Evolutionary conservation across 2,329 filamentous ascomycete genomes (phyloP).

Genomic region (Raffaelea ambrosiae): DNA sequence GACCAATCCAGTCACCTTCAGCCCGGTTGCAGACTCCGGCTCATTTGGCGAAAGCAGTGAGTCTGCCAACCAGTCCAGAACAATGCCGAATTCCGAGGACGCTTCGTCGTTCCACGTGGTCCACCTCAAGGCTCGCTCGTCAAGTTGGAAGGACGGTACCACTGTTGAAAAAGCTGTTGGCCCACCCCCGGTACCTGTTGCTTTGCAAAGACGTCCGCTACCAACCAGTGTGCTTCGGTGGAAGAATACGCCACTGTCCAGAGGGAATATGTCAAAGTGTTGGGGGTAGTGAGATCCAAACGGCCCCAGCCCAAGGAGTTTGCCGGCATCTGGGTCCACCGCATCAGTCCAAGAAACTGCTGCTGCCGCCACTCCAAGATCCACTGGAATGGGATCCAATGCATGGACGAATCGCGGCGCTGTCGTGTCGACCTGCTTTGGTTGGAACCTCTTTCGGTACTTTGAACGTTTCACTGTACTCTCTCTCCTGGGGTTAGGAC

Average conservation of each 20-base stretch:
- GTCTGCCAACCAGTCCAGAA: constrained; percentile 46
- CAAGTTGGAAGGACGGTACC: constrained; percentile 30
- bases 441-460: constrained; percentile 34
- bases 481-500: not conserved
- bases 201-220: constrained; percentile 37
- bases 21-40: not conserved
- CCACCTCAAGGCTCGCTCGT: constrained; percentile 44
- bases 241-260: constrained; percentile 48
- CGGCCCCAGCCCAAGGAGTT: constrained; percentile 46
- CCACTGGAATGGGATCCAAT: constrained; percentile 38
- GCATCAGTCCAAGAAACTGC: not conserved
- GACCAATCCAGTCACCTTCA: constrained; percentile 21
- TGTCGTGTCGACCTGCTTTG: constrained; percentile 36
- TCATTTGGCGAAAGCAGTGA: not conserved
- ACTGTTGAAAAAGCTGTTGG: constrained; percentile 4
- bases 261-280: constrained; percentile 54
- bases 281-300: constrained; percentile 54
- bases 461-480: constrained; percentile 18
- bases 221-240: constrained; percentile 52
- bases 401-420: constrained; percentile 45
- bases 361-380: constrained; percentile 4
- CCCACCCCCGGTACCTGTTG: constrained; percentile 20
- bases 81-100: constrained; percentile 53
- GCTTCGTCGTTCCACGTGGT: constrained; percentile 46
- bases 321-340: constrained; percentile 19